These are phyloP conservation scores for Talaromyces sp. DNA, from an alignment of 2,329 filamentous ascomycete species.

Conservation along the genomic window DNA sequence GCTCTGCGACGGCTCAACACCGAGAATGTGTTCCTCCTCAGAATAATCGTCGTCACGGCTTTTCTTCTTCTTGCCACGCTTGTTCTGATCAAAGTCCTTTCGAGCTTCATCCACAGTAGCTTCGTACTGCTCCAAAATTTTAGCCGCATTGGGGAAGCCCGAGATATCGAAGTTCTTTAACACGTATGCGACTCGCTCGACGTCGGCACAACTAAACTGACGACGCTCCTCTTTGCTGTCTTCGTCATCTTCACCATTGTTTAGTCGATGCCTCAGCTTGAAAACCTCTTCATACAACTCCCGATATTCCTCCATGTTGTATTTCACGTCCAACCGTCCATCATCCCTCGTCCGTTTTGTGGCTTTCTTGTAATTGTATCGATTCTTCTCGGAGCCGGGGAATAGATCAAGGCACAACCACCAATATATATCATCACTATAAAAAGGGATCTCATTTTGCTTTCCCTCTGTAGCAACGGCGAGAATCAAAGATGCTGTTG, in stretches of 20 bases:
- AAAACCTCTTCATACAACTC: conserved; percentile 30
- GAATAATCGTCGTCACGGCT: not conserved
- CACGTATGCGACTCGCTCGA: conserved; percentile 40
- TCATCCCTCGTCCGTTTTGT: conserved; percentile 17
- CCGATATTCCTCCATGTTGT: conserved; percentile 39
- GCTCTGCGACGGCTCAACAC: conserved; percentile 9
- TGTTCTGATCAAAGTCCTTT: conserved; percentile 12
- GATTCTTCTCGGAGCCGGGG: conserved; percentile 21
- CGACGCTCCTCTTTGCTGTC: conserved; percentile 7
- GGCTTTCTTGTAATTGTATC: conserved; percentile 20
- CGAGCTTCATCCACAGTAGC: conserved; percentile 1
- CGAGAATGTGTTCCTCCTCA: conserved; percentile 13
- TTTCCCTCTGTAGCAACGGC: conserved; percentile 28
- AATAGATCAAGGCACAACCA: conserved; percentile 36
- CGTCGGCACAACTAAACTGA: conserved; percentile 29
- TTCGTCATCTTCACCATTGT: conserved; percentile 13
- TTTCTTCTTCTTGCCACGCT: conserved; percentile 14
- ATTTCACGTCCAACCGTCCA: conserved; percentile 37
- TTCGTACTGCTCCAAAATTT: conserved; percentile 12
- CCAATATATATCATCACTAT: conserved; percentile 39
- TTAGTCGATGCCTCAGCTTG: conserved; percentile 26
- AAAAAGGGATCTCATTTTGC: conserved; percentile 35
- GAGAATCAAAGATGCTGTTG: conserved; percentile 43
- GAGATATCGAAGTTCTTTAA: conserved; percentile 33
- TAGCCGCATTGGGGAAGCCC: conserved; percentile 20